Conservation (phyloP, 768 basidiomycete species). For the Mrakia gelida region DNA sequence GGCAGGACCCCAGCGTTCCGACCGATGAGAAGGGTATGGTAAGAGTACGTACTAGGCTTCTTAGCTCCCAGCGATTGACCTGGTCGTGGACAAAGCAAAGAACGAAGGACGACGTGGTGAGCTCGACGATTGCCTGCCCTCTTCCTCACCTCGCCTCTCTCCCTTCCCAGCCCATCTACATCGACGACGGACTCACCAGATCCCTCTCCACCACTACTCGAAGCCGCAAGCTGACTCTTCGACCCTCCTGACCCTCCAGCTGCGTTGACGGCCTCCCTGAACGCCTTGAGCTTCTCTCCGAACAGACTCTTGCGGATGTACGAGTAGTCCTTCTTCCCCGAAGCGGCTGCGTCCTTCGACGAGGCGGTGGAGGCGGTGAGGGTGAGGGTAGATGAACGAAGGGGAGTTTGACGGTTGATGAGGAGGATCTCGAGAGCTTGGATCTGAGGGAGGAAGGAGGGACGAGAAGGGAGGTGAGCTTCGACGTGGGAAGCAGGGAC, state of each 20-base stretch:
- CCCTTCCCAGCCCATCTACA: not conserved
- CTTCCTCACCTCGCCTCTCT: not conserved
- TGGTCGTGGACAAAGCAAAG: not conserved
- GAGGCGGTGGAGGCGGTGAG: constrained; percentile 17
- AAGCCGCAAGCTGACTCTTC: not conserved
- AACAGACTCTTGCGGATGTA: constrained; percentile 30
- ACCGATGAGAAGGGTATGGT: not conserved
- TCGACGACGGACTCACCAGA: constrained; percentile 1
- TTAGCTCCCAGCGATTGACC: constrained; percentile 18
- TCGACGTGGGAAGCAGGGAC: not conserved
- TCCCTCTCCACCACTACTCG: not conserved
- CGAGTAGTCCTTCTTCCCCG: constrained; percentile 30
- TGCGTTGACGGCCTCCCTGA: constrained; percentile 23
- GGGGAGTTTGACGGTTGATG: constrained; percentile 30
- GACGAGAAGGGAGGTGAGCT: not conserved
- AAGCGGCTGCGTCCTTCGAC: constrained; percentile 10
- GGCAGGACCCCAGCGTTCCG: not conserved
- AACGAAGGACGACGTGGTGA: not conserved
- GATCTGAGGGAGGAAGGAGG: constrained; percentile 6
- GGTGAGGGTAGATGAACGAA: constrained; percentile 28
- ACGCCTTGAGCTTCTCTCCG: constrained; percentile 15
- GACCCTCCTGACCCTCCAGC: not conserved
- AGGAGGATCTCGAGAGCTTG: constrained; percentile 28
- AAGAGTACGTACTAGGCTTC: constrained; percentile 10
- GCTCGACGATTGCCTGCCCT: not conserved